Evolutionary conservation across 169 alveolate species (phyloP).

Genomic region (Cryptosporidium andersoni): DNA sequence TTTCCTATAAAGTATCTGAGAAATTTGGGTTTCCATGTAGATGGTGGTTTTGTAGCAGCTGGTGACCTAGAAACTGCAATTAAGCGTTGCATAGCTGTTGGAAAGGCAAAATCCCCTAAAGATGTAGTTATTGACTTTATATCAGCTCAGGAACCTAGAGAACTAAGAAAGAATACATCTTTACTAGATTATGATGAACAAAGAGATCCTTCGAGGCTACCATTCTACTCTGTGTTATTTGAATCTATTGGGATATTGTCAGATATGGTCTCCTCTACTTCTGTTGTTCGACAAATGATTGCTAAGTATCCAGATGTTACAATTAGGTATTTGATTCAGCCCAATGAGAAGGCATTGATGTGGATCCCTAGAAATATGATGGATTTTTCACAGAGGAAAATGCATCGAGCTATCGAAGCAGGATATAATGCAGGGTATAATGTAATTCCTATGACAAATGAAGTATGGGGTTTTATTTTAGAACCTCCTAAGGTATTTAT

Average conservation of each 20-base stretch:
- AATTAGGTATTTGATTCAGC: constrained; percentile 61
- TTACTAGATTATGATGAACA: constrained; percentile 52
- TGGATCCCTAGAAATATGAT: constrained; percentile 67
- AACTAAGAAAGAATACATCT: constrained; percentile 21
- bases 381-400: constrained; percentile 65
- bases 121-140: constrained; percentile 67
- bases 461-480: constrained; percentile 23
- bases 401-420: constrained; percentile 64
- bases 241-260: constrained; percentile 58
- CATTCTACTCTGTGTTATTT: constrained; percentile 34
- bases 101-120: constrained; percentile 59
- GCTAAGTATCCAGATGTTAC: constrained; percentile 69
- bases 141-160: constrained; percentile 63
- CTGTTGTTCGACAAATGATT: constrained; percentile 60
- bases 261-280: constrained; percentile 64
- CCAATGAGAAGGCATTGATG: constrained; percentile 65
- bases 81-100: constrained; percentile 67
- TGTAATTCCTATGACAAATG: constrained; percentile 62
- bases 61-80: constrained; percentile 71
- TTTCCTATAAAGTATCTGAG: constrained; percentile 58
- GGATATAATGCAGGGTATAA: constrained; percentile 61
- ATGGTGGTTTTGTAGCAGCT: constrained; percentile 70
- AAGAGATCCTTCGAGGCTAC: constrained; percentile 58
- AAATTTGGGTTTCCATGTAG: constrained; percentile 66
- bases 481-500: constrained; percentile 62